Percentiles rank a stretch among this genome's conserved stretches.
These are phyloP conservation scores for Agaricus subrufescens DNA, from an alignment of 768 basidiomycete genomes.

Conservation along the genomic window DNA sequence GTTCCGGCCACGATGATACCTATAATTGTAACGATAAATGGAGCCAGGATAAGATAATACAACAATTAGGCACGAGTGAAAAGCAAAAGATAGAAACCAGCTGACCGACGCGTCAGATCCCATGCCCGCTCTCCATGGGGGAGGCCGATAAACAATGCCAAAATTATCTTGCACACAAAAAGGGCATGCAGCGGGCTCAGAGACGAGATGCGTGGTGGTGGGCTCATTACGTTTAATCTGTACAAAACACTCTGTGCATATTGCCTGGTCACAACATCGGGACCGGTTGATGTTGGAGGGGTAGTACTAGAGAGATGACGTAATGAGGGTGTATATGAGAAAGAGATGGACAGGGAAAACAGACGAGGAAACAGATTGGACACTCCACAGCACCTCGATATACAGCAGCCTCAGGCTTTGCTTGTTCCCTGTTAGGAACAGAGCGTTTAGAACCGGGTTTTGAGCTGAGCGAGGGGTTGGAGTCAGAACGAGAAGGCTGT, in stretches of 20 bases:
- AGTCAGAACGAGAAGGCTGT: slow-evolving; percentile 43
- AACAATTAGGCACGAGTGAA: slow-evolving; percentile 1
- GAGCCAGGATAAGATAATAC: background rate
- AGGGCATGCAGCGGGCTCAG: slow-evolving; percentile 95
- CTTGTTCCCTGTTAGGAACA: slow-evolving; percentile 56
- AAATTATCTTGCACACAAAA: slow-evolving; percentile 98
- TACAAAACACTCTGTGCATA: slow-evolving; percentile 99
- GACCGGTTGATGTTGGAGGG: slow-evolving; percentile 96
- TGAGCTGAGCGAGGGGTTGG: slow-evolving; percentile 24
- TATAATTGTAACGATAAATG: slow-evolving; percentile 24
- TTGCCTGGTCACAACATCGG: slow-evolving; percentile 96
- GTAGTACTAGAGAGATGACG: slow-evolving; percentile 68
- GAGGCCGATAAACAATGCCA: slow-evolving; percentile 84
- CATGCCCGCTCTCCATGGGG: slow-evolving; percentile 76
- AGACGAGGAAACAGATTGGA: slow-evolving; percentile 95
- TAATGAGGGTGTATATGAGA: slow-evolving; percentile 21
- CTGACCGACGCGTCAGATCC: slow-evolving; percentile 69
- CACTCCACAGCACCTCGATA: slow-evolving; percentile 89
- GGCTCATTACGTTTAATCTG: slow-evolving; percentile 98
- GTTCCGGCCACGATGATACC: slow-evolving; percentile 40
- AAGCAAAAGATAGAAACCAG: slow-evolving; percentile 14
- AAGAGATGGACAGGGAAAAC: slow-evolving; percentile 27
- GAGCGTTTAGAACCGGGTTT: slow-evolving; percentile 49
- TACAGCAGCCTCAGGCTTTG: slow-evolving; percentile 71
- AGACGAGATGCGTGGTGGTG: slow-evolving; percentile 90